A percentile compares a stretch with the other conserved stretches of the same genome.
phyloP scores from a whole-genome alignment of 306 rosid genomes.

The Urtica urens region DNA sequence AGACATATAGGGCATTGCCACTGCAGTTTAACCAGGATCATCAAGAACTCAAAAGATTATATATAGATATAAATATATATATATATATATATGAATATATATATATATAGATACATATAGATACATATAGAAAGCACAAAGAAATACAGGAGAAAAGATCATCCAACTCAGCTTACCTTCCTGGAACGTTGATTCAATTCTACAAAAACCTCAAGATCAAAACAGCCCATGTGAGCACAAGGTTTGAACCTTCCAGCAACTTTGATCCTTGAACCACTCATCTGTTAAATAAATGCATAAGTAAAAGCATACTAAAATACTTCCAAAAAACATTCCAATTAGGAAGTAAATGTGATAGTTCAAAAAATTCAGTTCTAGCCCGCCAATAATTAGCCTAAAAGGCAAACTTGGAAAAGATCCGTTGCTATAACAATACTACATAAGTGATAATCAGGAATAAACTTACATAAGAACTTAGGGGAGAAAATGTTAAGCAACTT shows the following conservation, averaged over 20 bases:
- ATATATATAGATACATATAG: not conserved
- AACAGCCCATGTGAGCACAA: slow-evolving; percentile 90
- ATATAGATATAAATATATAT: slow-evolving; percentile 11
- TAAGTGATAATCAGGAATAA: not conserved
- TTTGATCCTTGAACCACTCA: slow-evolving; percentile 99
- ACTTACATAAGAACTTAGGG: not conserved
- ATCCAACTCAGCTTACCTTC: slow-evolving; percentile 46
- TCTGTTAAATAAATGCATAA: slow-evolving; percentile 33
- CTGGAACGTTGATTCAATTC: slow-evolving; percentile 94
- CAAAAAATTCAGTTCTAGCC: not conserved
- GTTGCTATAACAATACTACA: not conserved
- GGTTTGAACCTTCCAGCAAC: slow-evolving; percentile 96
- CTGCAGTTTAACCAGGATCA: no score
- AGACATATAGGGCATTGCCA: slow-evolving; percentile 98
- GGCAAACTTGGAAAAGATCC: no score
- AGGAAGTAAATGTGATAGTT: not conserved
- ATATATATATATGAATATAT: not conserved
- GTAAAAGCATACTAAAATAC: slow-evolving; percentile 1
- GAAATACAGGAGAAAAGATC: not conserved
- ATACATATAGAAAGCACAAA: not conserved
- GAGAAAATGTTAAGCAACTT: slow-evolving; percentile 21
- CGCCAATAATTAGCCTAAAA: not conserved
- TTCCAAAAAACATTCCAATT: no score
- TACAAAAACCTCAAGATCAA: slow-evolving; percentile 96
- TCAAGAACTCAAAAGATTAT: slow-evolving; percentile 25